Conservation (phyloP, 306 rosid species). For the Carpinus viminea region DNA sequence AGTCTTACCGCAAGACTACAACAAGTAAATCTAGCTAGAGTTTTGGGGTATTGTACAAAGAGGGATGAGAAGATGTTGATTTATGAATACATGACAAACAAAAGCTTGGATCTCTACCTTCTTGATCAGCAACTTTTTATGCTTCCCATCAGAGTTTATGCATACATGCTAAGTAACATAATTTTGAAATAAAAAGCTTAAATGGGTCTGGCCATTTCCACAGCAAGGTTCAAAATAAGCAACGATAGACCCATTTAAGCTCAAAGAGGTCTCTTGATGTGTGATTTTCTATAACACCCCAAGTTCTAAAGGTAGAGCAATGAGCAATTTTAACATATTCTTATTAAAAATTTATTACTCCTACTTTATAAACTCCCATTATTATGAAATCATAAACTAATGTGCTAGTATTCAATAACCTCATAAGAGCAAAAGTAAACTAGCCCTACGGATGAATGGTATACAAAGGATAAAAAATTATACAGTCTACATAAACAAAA, state of each 20-base stretch:
- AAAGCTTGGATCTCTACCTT: slow-evolving; percentile 43
- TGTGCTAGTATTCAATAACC: too few relatives aligned
- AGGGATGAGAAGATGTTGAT: slow-evolving; percentile 42
- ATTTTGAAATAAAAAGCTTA: background rate
- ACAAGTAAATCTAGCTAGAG: slow-evolving; percentile 46
- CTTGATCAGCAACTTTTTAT: slow-evolving; percentile 29
- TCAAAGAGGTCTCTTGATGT: background rate
- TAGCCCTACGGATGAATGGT: too few relatives aligned
- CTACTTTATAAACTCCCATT: too few relatives aligned
- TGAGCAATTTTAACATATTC: too few relatives aligned
- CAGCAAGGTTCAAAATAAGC: background rate
- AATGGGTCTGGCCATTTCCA: background rate
- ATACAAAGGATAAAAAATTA: too few relatives aligned
- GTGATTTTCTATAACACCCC: background rate
- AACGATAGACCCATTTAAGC: background rate
- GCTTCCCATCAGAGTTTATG: background rate
- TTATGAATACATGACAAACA: slow-evolving; percentile 53
- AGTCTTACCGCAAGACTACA: slow-evolving; percentile 44
- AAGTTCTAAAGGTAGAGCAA: too few relatives aligned
- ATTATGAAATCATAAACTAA: too few relatives aligned
- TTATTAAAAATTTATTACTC: too few relatives aligned
- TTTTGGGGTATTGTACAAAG: slow-evolving; percentile 37
- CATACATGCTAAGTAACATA: background rate
- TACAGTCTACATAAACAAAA: too few relatives aligned
- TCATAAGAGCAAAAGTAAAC: too few relatives aligned